A percentile compares a stretch with the other conserved stretches of the same genome.
Conservation (phyloP, 192 early-diverging fungal species). For the Phycomyces nitens region DNA sequence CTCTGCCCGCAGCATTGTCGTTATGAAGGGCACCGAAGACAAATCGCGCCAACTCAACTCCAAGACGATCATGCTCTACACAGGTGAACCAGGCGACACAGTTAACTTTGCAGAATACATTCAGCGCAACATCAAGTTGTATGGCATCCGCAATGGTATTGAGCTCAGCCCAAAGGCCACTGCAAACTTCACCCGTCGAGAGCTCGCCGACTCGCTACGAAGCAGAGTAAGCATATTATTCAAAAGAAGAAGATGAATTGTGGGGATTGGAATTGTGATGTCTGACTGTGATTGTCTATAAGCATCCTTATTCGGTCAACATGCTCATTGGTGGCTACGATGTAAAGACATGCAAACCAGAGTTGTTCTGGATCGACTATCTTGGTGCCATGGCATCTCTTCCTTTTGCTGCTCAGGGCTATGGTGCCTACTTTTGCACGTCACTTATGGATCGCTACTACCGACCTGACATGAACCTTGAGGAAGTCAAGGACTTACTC, state of each 20-base stretch:
- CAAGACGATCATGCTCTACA: constrained; percentile 79
- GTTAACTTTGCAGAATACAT: constrained; percentile 95
- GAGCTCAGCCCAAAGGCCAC: constrained; percentile 75
- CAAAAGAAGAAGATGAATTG: no score
- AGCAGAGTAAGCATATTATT: constrained; percentile 54
- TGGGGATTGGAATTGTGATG: background rate
- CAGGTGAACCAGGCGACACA: constrained; percentile 90
- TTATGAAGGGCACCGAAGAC: constrained; percentile 91
- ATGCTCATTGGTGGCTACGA: constrained; percentile 85
- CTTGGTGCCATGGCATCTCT: constrained; percentile 73
- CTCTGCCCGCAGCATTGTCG: constrained; percentile 75
- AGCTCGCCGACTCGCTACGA: constrained; percentile 83
- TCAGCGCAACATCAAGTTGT: constrained; percentile 86
- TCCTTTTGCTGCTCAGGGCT: constrained; percentile 88
- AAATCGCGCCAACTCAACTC: constrained; percentile 83
- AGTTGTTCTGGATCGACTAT: constrained; percentile 94
- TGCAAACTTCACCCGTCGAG: constrained; percentile 79
- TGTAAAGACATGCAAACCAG: constrained; percentile 63
- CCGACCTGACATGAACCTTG: constrained; percentile 71
- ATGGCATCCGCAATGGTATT: constrained; percentile 83
- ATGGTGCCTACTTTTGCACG: constrained; percentile 86
- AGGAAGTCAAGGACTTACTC: constrained; percentile 81
- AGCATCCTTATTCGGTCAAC: constrained; percentile 89
- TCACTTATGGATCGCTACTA: constrained; percentile 94
- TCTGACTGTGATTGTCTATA: constrained; percentile 1